Conservation (phyloP, 208 protist species). For the Wallacemonas sp. region DNA sequence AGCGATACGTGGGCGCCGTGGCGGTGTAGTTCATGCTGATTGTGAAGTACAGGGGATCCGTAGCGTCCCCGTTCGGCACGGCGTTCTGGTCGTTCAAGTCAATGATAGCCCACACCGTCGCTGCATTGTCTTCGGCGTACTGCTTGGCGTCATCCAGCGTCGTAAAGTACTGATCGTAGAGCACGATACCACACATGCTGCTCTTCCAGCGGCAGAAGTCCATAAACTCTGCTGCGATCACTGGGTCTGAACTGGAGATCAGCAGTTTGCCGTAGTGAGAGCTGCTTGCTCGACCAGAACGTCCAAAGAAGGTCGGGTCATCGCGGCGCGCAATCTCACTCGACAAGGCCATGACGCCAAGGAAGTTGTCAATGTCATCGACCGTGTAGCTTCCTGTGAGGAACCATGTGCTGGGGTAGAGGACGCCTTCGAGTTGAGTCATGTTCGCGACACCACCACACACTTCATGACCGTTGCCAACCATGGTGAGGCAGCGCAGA, state of each 20-base stretch:
- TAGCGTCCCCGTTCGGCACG: background rate
- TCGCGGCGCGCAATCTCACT: constrained; percentile 30
- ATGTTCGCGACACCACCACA: constrained; percentile 16
- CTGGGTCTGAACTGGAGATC: constrained; percentile 40
- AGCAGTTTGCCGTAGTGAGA: constrained; percentile 77
- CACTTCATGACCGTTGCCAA: constrained; percentile 33
- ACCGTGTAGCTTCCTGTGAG: constrained; percentile 29
- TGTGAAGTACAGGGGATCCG: constrained; percentile 43
- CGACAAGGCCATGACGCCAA: constrained; percentile 47
- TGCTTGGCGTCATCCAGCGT: constrained; percentile 43
- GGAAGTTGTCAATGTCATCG: constrained; percentile 55
- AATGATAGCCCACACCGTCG: constrained; percentile 77
- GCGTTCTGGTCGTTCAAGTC: constrained; percentile 36
- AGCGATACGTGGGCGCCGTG: constrained; percentile 57
- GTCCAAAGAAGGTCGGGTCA: constrained; percentile 56
- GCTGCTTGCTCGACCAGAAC: constrained; percentile 33
- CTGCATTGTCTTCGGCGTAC: constrained; percentile 47
- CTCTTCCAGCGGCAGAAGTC: constrained; percentile 43
- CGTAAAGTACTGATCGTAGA: constrained; percentile 41
- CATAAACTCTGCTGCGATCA: constrained; percentile 45
- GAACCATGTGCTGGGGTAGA: constrained; percentile 41
- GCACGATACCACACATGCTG: constrained; percentile 48
- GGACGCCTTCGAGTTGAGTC: constrained; percentile 17
- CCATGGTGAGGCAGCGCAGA: constrained; percentile 29
- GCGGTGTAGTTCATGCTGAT: constrained; percentile 91